Percentiles rank a stretch among this genome's conserved stretches.
Evolutionary conservation across 495 filamentous ascomycete species (phyloP).

Genomic region (Pyrenula aspistea): DNA sequence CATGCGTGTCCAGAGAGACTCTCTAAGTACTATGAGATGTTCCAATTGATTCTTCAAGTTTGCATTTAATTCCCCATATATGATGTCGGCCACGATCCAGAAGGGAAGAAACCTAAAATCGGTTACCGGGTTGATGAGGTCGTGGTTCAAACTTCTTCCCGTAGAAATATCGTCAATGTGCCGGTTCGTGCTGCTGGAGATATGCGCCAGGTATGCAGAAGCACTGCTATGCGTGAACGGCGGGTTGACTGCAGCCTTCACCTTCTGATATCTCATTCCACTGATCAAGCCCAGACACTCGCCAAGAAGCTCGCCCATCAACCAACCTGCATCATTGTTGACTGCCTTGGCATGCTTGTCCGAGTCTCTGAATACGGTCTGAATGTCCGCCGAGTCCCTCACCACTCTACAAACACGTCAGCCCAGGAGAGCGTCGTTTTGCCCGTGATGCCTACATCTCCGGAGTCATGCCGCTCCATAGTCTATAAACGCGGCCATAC

Average conservation of each 20-base stretch:
- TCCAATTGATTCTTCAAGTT: slow-evolving; percentile 8
- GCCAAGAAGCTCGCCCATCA: slow-evolving; percentile 24
- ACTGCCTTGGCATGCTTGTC: slow-evolving; percentile 18
- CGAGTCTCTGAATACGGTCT: slow-evolving; percentile 19
- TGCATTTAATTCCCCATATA: slow-evolving; percentile 17
- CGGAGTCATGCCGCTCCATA: slow-evolving; percentile 19
- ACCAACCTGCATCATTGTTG: slow-evolving; percentile 19
- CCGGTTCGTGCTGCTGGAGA: background rate
- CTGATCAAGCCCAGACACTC: slow-evolving; percentile 24
- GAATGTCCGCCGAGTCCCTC: slow-evolving; percentile 12
- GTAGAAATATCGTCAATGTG: no score
- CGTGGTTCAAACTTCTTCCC: background rate
- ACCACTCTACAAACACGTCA: slow-evolving; percentile 11
- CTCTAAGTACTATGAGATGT: slow-evolving; percentile 11
- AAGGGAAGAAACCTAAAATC: slow-evolving; percentile 25
- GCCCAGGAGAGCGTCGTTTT: no score
- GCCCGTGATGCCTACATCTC: slow-evolving; percentile 13
- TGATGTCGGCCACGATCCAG: slow-evolving; percentile 17
- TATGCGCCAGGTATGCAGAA: background rate
- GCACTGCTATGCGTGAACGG: slow-evolving; percentile 4
- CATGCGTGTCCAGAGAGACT: slow-evolving; percentile 13
- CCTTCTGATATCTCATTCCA: slow-evolving; percentile 9
- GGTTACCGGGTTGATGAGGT: slow-evolving; percentile 14
- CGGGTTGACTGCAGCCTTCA: background rate
- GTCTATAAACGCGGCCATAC: slow-evolving; percentile 15